These are phyloP conservation scores for Cytospora chrysosperma DNA, from an alignment of 2,329 filamentous ascomycete species.

Conservation along the genomic window DNA sequence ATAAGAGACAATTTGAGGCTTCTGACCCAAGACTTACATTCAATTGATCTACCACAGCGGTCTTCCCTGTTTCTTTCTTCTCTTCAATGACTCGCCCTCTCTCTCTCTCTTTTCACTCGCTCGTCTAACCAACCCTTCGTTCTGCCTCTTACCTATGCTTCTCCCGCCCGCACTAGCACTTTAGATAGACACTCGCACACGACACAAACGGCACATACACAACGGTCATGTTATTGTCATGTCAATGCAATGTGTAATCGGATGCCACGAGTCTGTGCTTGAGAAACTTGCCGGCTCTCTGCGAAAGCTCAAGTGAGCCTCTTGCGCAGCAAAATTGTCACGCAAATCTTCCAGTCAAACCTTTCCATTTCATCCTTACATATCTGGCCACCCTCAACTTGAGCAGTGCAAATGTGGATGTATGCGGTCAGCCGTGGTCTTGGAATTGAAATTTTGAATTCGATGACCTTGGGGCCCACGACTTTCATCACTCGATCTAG, in stretches of 20 bases:
- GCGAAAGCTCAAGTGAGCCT: not conserved
- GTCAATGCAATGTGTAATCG: not conserved
- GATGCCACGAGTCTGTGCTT: not conserved
- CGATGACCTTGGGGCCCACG: not conserved
- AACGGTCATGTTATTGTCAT: no score
- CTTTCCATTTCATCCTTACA: not conserved
- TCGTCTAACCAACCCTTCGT: not conserved
- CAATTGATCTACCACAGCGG: slow-evolving; percentile 37
- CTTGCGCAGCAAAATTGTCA: not conserved
- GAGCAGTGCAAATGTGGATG: no score
- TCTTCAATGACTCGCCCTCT: slow-evolving; percentile 25
- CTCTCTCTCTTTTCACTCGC: not conserved
- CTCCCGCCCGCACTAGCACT: not conserved
- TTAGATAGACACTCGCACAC: not conserved
- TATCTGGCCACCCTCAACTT: no score
- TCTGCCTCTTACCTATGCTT: no score
- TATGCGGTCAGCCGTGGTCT: no score
- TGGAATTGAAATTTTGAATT: no score
- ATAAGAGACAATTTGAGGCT: slow-evolving; percentile 60
- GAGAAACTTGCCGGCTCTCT: not conserved
- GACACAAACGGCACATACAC: no score
- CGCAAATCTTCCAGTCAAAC: not conserved
- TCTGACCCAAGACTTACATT: slow-evolving; percentile 54
- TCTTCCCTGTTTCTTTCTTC: slow-evolving; percentile 28
- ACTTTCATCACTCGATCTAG: no score